Evolutionary conservation across 495 filamentous ascomycete genomes (phyloP).

Genomic region (Penicillium waksmanii): DNA sequence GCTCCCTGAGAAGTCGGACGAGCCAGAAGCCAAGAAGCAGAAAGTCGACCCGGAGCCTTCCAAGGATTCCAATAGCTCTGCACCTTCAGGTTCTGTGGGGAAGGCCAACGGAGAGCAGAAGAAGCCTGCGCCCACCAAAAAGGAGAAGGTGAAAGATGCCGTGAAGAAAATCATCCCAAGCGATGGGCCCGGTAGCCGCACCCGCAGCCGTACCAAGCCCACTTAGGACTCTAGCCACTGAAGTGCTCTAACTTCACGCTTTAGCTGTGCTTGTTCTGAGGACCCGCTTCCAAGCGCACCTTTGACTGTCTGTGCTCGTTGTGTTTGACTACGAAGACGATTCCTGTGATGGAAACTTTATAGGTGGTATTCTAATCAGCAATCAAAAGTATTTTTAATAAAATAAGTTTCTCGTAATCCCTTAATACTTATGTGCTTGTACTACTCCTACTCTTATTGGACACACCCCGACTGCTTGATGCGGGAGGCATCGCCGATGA

Average conservation of each 20-base stretch:
- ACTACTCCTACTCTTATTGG: background rate
- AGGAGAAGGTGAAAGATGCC: slow-evolving; percentile 40
- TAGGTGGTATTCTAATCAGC: background rate
- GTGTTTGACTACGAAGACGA: slow-evolving; percentile 3
- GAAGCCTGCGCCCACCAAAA: slow-evolving; percentile 39
- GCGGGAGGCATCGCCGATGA: slow-evolving; percentile 18
- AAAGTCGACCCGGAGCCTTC: slow-evolving; percentile 27
- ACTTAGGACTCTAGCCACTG: slow-evolving; percentile 11
- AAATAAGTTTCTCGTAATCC: background rate
- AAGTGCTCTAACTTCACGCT: background rate
- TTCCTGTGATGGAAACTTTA: background rate
- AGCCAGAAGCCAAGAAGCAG: slow-evolving; percentile 35
- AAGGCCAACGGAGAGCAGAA: slow-evolving; percentile 30
- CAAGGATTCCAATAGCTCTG: slow-evolving; percentile 21
- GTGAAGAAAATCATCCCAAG: slow-evolving; percentile 35
- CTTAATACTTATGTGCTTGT: background rate
- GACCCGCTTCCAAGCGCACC: background rate
- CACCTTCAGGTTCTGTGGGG: slow-evolving; percentile 6
- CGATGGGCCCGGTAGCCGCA: slow-evolving; percentile 46
- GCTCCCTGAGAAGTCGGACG: slow-evolving; percentile 15
- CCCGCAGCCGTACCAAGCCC: slow-evolving; percentile 46
- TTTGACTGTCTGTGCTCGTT: slow-evolving; percentile 3
- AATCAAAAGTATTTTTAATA: slow-evolving; percentile 6
- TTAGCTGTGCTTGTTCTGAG: background rate
- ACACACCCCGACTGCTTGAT: slow-evolving; percentile 3